These are phyloP conservation scores for Skeletonema costatum DNA, from an alignment of 108 stramenopile genomes.

Conservation along the genomic window DNA sequence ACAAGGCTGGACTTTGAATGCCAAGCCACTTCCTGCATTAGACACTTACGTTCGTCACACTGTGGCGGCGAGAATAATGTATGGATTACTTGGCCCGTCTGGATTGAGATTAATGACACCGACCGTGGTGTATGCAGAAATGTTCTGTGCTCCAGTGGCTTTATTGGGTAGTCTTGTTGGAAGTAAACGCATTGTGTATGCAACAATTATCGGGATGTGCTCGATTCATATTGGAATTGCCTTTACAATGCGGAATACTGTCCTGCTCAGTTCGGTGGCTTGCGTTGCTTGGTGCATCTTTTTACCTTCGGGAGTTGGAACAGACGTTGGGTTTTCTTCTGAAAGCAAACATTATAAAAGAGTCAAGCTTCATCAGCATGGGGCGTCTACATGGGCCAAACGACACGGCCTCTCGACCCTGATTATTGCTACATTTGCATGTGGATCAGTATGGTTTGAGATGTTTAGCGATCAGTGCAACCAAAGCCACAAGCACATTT, in stretches of 20 bases:
- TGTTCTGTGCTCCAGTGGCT: constrained; percentile 63
- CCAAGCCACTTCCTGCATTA: constrained; percentile 76
- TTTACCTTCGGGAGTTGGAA: constrained; percentile 51
- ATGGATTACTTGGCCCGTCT: constrained; percentile 73
- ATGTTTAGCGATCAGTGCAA: constrained; percentile 63
- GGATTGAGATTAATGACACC: constrained; percentile 82
- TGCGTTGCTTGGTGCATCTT: constrained; percentile 75
- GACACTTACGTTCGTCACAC: constrained; percentile 88
- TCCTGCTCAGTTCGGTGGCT: constrained; percentile 76
- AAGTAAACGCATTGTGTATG: constrained; percentile 38
- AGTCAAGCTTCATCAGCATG: not conserved
- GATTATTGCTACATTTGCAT: constrained; percentile 50
- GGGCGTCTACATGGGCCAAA: not conserved
- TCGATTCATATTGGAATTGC: constrained; percentile 83
- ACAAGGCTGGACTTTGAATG: constrained; percentile 72
- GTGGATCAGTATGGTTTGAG: constrained; percentile 80
- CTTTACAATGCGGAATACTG: constrained; percentile 72
- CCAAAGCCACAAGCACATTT: constrained; percentile 67
- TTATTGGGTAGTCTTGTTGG: constrained; percentile 63
- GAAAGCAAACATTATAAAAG: not conserved
- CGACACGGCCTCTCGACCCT: constrained; percentile 25
- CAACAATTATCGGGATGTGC: constrained; percentile 55
- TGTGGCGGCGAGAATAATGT: constrained; percentile 67
- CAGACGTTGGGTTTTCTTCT: constrained; percentile 16
- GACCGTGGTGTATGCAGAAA: constrained; percentile 75